Percentiles rank a stretch among this genome's conserved stretches.
These are phyloP conservation scores for Chytriomyces hyalinus DNA, from an alignment of 192 early-diverging fungal genomes.

Conservation along the genomic window DNA sequence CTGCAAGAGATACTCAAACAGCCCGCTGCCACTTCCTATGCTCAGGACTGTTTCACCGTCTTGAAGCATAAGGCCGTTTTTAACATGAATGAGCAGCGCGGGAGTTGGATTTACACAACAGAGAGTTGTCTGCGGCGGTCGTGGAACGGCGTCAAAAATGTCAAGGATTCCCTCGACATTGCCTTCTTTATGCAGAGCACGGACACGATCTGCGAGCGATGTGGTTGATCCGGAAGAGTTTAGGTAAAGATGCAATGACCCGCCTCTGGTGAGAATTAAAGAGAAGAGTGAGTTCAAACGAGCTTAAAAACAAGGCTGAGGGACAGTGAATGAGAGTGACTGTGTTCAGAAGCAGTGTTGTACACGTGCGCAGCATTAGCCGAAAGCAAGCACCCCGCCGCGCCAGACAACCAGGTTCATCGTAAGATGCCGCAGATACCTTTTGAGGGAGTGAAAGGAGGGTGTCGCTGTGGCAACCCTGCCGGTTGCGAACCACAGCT, in stretches of 20 bases:
- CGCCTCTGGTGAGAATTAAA: not conserved
- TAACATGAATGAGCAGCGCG: not conserved
- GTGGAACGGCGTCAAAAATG: not conserved
- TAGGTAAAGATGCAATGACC: not conserved
- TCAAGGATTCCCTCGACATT: not conserved
- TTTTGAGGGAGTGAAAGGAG: not conserved
- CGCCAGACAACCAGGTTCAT: not conserved
- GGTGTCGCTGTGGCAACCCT: not conserved
- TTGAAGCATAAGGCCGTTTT: not conserved
- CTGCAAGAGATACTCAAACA: slow-evolving; percentile 15
- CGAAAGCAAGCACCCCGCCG: not conserved
- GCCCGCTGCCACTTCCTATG: slow-evolving; percentile 18
- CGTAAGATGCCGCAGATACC: not conserved
- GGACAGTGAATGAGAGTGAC: not conserved
- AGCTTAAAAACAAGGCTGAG: not conserved
- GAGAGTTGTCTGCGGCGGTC: slow-evolving; percentile 9
- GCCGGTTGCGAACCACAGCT: slow-evolving; percentile 1
- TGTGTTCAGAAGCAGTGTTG: slow-evolving; percentile 14
- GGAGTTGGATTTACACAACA: slow-evolving; percentile 23
- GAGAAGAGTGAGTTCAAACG: not conserved
- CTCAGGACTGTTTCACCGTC: slow-evolving; percentile 9
- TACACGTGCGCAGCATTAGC: slow-evolving; percentile 22
- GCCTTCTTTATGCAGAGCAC: not conserved
- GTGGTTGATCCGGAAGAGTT: slow-evolving; percentile 9
- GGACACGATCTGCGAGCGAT: slow-evolving; percentile 3